Evolutionary conservation across 2,329 filamentous ascomycete genomes (phyloP).

Genomic region (Fusarium xylarioides): DNA sequence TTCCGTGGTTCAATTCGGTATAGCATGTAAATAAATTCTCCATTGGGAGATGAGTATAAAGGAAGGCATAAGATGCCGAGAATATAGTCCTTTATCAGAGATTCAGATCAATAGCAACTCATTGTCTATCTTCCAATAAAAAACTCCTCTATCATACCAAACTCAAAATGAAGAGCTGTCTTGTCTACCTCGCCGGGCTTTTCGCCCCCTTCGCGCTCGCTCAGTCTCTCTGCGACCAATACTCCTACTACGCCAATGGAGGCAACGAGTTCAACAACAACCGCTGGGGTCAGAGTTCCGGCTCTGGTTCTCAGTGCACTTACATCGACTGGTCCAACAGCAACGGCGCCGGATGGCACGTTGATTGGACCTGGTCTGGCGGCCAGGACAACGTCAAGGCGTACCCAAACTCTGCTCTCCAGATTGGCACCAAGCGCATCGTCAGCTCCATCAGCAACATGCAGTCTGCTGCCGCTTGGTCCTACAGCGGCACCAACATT

Average conservation of each 20-base stretch:
- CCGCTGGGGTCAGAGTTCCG: conserved; percentile 12
- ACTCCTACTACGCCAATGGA: conserved; percentile 12
- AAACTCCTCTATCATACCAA: background rate
- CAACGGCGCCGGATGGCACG: conserved; percentile 16
- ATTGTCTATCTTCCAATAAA: background rate
- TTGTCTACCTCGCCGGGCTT: conserved; percentile 8
- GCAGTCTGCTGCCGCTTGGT: conserved; percentile 19
- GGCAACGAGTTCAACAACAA: conserved; percentile 24
- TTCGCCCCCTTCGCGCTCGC: conserved; percentile 6
- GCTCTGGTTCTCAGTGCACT: conserved; percentile 9
- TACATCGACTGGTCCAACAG: conserved; percentile 21
- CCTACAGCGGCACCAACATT: conserved; percentile 12
- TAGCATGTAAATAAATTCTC: background rate
- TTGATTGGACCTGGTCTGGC: conserved; percentile 11
- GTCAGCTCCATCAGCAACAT: conserved; percentile 13
- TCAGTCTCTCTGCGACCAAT: conserved; percentile 16
- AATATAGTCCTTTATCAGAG: background rate
- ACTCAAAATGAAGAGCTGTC: conserved; percentile 5
- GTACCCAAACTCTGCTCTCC: conserved; percentile 10
- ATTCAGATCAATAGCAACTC: background rate
- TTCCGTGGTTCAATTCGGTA: conserved; percentile 11
- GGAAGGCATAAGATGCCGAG: background rate
- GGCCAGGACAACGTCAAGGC: conserved; percentile 11
- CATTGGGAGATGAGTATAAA: background rate
- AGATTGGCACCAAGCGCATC: conserved; percentile 3